Evolutionary conservation across 805 yeast genomes (phyloP), one percentile per base, ranked within the genome.

Genomic region (Cyberlindnera xishuangbannaensis): DNA sequence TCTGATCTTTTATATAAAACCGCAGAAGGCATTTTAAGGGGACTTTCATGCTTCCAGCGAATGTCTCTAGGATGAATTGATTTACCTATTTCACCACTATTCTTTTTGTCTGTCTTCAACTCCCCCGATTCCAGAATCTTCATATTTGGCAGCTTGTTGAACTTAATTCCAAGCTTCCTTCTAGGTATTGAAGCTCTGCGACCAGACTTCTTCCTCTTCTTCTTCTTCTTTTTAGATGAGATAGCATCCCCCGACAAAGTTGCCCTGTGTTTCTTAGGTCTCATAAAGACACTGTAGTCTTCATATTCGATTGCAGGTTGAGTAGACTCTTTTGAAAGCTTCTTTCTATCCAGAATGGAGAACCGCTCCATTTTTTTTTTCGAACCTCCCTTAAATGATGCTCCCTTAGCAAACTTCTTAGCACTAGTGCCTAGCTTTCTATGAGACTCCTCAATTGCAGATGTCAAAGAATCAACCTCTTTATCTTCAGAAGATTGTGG

Each of bases 261-360:
- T 9, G 33, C 18, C 28, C 38, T 34, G 29, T 38, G 38, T 23
- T 38, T 34, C 24, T 31, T 33, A 10, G 20, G 26, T 18, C 28
- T 31, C 8, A 19, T 19, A 4, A 26, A 28, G 7, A 27, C 28
- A 5, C 18, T 22, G 14, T 30, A 26, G 15, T 30, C 33, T 20
- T 30, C 20, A 11, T 25, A 30, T 7, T 6, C 7, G 1, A 14
- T 15, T 7, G 28, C 22, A 3, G 31, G 20, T 12, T 11, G 18
- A 25, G 15, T n/a, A n/a, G n/a, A n/a, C n/a, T n/a, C n/a, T n/a
- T n/a, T n/a, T n/a, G n/a, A n/a, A n/a, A n/a, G n/a, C n/a, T n/a
- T 20, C 27, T 33, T 31, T 27, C 47, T 26, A 20, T 43, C 47
- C 7, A 31, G 13, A 29, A 31, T 9, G 23, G 41, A 22, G 37